Conservation (phyloP, 2,329 filamentous ascomycete genomes). For the Phaeoacremonium minimum region DNA sequence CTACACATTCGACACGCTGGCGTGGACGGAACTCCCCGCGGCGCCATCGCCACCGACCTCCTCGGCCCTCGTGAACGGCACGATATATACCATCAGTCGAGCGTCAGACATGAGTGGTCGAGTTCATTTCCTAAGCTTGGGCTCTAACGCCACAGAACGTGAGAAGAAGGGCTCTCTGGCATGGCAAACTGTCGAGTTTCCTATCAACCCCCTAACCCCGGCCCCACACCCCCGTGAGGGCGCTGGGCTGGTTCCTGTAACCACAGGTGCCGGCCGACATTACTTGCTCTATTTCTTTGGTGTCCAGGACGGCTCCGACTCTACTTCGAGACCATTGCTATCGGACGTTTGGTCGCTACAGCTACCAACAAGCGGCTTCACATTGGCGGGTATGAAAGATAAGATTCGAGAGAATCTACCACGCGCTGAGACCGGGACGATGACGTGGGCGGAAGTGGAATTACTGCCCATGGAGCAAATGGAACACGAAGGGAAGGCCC, state of each 20-base stretch:
- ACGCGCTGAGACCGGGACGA: constrained; percentile 36
- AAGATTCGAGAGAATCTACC: constrained; percentile 37
- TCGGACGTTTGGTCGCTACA: constrained; percentile 50
- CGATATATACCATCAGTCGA: constrained; percentile 40
- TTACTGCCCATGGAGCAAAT: constrained; percentile 37
- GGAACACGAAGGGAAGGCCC: constrained; percentile 33
- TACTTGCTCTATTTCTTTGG: constrained; percentile 49
- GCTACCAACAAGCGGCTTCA: constrained; percentile 38
- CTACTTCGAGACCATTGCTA: constrained; percentile 15
- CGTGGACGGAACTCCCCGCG: constrained; percentile 45
- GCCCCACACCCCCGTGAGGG: constrained; percentile 36
- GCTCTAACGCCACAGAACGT: constrained; percentile 20
- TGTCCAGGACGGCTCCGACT: constrained; percentile 12
- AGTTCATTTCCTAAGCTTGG: constrained; percentile 28
- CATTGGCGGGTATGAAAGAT: constrained; percentile 45
- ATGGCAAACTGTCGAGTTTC: constrained; percentile 31
- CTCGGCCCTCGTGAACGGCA: constrained; percentile 36
- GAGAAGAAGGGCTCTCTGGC: constrained; percentile 19
- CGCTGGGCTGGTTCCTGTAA: constrained; percentile 38
- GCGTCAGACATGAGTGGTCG: constrained; percentile 24
- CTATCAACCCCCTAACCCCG: constrained; percentile 28
- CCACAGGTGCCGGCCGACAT: constrained; percentile 45
- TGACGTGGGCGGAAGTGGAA: constrained; percentile 44
- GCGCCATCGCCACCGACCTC: constrained; percentile 31
- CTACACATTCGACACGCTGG: constrained; percentile 41